Base-by-base conservation (phyloP, 805 yeast genomes). In the Lachancea thermotolerans region DNA sequence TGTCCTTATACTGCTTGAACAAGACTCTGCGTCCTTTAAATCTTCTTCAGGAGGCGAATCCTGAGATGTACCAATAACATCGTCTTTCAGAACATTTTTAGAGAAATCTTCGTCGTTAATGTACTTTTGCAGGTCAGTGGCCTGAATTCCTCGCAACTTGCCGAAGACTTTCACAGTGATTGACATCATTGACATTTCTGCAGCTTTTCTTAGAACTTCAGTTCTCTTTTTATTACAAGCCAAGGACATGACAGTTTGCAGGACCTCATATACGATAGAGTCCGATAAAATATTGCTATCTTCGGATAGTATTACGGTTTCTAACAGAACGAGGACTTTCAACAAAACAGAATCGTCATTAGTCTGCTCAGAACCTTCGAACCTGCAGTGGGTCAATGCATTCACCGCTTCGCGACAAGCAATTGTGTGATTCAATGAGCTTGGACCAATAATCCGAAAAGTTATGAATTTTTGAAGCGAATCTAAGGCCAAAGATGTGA, bases 181-280 rank as follows among this genome's bases (percentile, higher is more conserved):
- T 1, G 80, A 67, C 33, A 77, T 70, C 73, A 88, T 74, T 0
- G 95, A 76, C 69, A 84, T 75, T 58, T 90, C 97, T 0, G 98
- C 97, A 0, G 95, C 84, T 49, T 83, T 78, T 56, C 98, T 73
- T 47, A 93, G 72, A 7, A 90, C 86, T 54, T 91, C 98, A 48
- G 95, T 82, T 61, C 97, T 77, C 60, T 90, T 77, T 67, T 87
- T 86, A 62, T 93, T 95, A 58, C 95, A 87, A 1, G 97, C 95
- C 64, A 93, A 74, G 4, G 95, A 82, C 59, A 93, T 74, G 47
- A 95, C 86, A 0, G 97, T 90, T 57, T 91, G 96, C 27, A 90
- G 77, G 25, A 89, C 89, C 59, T 91, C 97, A 50, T 85, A 82
- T 48, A 93, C 77, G 17, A 85, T 81, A 37, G 88, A 88, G 62